Evolutionary conservation across 805 yeast genomes (phyloP), one percentile per base, ranked within the genome.

Genomic region (Metschnikowia cerradonensis): DNA sequence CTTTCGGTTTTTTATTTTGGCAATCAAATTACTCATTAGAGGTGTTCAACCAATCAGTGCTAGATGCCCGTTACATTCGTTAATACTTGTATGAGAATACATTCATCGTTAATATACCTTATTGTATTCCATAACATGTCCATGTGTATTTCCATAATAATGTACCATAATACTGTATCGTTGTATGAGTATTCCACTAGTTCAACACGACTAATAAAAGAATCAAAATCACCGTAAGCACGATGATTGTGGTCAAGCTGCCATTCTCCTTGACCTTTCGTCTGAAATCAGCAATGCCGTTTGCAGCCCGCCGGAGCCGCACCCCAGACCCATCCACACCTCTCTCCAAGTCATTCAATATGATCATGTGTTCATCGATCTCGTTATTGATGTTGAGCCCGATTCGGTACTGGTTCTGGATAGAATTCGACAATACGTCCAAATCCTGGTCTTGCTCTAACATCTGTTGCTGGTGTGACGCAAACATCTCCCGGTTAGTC

Each of bases 191-290:
- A 39, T 23, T 20, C 11, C 13, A 38, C 50, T 43, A 56, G 59
- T 73, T 74, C 45, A 74, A 63, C 19, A 73, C 77, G 19, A 73
- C 76, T 52, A 74, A 62, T 48, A 74, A 60, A 42, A 71, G 57
- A 13, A 74, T 67, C 42, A 74, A 59, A 31, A 74, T 72, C 20
- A 73, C 64, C 38, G 77, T 70, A 43, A 74, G 62, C n/a, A 68
- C 66, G 20, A 72, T 57, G 15, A 74, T 74, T 1, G 78, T 74
- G 13, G 67, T 67, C 57, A 74, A 58, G 46, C 76, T 72, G 3
- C 78, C 78, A 51, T 74, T 74, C 49, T 74, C 78, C 36, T 62
- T 63, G 7, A 66, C 67, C 51, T 55, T 64, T n/a, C 63, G 49
- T 35, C 73, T 56, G 53, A 73, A 74, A 22, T 61, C 62, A 22